Percentiles rank a stretch among this genome's conserved stretches.
Evolutionary conservation across 768 basidiomycete genomes (phyloP).

Genomic region (Kwoniella bestiolae): DNA sequence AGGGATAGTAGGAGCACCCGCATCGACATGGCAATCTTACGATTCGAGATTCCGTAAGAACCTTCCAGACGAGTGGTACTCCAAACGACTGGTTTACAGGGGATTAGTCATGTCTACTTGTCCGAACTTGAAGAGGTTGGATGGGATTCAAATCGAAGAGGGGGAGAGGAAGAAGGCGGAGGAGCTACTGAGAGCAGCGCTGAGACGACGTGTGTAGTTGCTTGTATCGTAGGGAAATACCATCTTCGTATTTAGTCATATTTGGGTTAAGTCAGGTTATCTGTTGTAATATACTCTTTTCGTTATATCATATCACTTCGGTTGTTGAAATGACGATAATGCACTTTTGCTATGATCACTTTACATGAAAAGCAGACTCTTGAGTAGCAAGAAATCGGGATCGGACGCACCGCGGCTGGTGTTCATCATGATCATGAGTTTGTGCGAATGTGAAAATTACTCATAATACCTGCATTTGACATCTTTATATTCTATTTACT

Average conservation of each 20-base stretch:
- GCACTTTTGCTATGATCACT: neutral
- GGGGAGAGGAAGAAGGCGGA: constrained; percentile 85
- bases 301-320: neutral
- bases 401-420: neutral
- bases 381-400: no score
- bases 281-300: neutral
- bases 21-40: constrained; percentile 68
- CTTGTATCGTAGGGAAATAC: neutral
- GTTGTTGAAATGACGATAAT: neutral
- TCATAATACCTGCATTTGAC: no score
- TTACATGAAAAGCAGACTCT: no score
- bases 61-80: constrained; percentile 84
- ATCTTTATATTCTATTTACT: no score
- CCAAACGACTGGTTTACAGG: constrained; percentile 84
- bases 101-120: constrained; percentile 83
- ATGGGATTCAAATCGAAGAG: constrained; percentile 79
- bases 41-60: constrained; percentile 86
- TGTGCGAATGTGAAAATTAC: no score
- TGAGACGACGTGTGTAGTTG: neutral
- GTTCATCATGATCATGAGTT: no score
- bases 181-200: constrained; percentile 59
- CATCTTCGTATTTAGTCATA: neutral
- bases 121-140: constrained; percentile 69
- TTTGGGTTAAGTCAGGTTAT: neutral
- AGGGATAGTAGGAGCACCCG: constrained; percentile 56